Conservation (phyloP, 345 rosid genomes). For the Boechera divaricarpa region DNA sequence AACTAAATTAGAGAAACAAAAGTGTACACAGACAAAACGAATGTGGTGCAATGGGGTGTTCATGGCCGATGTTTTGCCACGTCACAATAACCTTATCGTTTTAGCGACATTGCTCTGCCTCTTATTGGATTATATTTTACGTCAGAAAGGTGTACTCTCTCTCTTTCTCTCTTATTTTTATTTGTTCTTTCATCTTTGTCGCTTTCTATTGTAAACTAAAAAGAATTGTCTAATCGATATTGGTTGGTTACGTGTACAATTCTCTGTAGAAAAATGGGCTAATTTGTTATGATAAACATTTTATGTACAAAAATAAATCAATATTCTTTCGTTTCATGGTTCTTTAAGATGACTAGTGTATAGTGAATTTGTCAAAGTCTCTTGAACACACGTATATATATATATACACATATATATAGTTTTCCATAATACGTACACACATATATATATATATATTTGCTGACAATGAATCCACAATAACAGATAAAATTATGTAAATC, state of each 20-base stretch:
- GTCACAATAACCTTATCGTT: conserved; percentile 30
- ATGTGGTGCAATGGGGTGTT: conserved; percentile 26
- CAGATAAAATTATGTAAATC: neutral
- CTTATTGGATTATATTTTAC: conserved; percentile 28
- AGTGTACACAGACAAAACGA: conserved; percentile 30
- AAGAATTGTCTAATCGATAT: neutral
- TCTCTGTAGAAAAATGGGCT: neutral
- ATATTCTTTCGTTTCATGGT: neutral
- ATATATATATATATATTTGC: neutral
- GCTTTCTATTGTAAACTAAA: conserved; percentile 20
- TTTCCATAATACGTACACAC: no score
- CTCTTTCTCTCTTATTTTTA: neutral
- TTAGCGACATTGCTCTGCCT: conserved; percentile 21
- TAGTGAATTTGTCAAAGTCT: neutral
- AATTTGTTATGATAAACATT: neutral
- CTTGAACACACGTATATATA: neutral
- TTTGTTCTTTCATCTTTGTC: neutral
- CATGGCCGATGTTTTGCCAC: conserved; percentile 39
- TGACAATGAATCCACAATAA: conserved; percentile 8
- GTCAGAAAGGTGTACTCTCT: conserved; percentile 2
- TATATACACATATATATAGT: neutral
- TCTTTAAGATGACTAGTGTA: neutral
- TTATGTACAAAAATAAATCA: neutral
- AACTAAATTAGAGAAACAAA: neutral
- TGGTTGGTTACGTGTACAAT: neutral